Evolutionary conservation across 495 filamentous ascomycete genomes (phyloP).

Genomic region (Lophium mytilinum): DNA sequence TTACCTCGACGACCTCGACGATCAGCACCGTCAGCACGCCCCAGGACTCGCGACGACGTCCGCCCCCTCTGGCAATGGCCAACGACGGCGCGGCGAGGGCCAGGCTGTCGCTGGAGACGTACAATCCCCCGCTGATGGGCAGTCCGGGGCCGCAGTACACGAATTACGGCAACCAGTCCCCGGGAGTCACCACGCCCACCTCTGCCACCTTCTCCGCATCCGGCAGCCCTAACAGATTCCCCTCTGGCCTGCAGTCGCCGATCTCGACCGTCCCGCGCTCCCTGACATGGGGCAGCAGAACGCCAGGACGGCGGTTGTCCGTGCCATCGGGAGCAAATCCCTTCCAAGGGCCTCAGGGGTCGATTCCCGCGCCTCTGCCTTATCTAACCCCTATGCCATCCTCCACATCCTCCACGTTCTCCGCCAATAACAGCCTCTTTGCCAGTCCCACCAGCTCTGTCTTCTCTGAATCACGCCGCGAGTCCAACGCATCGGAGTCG

Average conservation of each 20-base stretch:
- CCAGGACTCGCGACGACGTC: conserved; percentile 54
- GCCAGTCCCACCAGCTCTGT: conserved; percentile 64
- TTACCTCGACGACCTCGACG: conserved; percentile 65
- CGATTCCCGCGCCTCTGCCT: conserved; percentile 44
- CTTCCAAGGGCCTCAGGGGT: conserved; percentile 58
- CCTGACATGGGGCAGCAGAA: conserved; percentile 60
- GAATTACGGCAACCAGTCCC: conserved; percentile 47
- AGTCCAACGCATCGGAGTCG: conserved; percentile 59
- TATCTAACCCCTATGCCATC: conserved; percentile 50
- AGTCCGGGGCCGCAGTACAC: conserved; percentile 39
- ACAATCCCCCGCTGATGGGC: conserved; percentile 38
- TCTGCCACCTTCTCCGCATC: conserved; percentile 66
- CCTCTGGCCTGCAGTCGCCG: conserved; percentile 57
- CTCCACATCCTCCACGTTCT: conserved; percentile 48
- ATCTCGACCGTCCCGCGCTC: conserved; percentile 55
- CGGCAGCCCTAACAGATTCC: conserved; percentile 60
- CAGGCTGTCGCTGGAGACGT: conserved; percentile 56
- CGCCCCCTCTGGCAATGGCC: conserved; percentile 80
- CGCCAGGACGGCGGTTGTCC: conserved; percentile 67
- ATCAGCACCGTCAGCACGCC: conserved; percentile 41
- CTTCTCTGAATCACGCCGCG: conserved; percentile 56
- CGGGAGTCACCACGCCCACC: conserved; percentile 68
- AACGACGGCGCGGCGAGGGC: conserved; percentile 51
- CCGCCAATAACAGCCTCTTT: conserved; percentile 49
- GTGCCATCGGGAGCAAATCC: conserved; percentile 70